Evolutionary conservation across 2,329 filamentous ascomycete genomes (phyloP).

Genomic region (Fusarium setosum): DNA sequence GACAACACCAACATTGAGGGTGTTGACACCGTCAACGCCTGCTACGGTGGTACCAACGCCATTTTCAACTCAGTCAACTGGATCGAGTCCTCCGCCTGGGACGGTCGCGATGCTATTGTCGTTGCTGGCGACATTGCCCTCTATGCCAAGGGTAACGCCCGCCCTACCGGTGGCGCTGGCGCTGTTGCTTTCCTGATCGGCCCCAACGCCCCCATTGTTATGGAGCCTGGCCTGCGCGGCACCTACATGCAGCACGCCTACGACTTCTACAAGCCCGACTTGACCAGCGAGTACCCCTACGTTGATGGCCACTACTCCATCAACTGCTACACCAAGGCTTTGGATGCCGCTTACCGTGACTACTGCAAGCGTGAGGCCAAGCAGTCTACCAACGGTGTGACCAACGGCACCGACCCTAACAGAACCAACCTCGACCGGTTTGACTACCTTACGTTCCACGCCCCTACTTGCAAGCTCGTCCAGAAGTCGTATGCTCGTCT

Average conservation of each 20-base stretch:
- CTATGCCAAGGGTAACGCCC: conserved; percentile 85
- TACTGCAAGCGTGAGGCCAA: conserved; percentile 80
- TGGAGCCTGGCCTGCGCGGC: conserved; percentile 83
- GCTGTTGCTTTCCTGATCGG: conserved; percentile 83
- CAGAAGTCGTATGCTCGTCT: conserved; percentile 86
- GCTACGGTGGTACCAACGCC: conserved; percentile 88
- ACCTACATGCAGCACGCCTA: conserved; percentile 87
- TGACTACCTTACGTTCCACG: conserved; percentile 85
- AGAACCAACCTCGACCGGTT: conserved; percentile 82
- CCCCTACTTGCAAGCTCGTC: conserved; percentile 88
- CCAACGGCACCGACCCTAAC: conserved; percentile 57
- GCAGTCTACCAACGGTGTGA: conserved; percentile 62
- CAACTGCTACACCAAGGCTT: conserved; percentile 83
- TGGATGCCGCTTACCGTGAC: conserved; percentile 84
- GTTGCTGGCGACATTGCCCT: conserved; percentile 86
- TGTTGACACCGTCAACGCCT: conserved; percentile 85
- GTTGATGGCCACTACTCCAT: conserved; percentile 87
- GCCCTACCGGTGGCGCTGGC: conserved; percentile 84
- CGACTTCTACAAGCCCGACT: conserved; percentile 91
- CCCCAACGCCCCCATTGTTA: conserved; percentile 79
- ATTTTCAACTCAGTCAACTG: conserved; percentile 87
- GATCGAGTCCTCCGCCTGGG: conserved; percentile 89
- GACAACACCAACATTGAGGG: conserved; percentile 88
- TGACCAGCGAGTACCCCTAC: conserved; percentile 88
- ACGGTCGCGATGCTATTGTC: conserved; percentile 84